Conservation (phyloP, 176 grass and related monocot genomes). For the Avena atlantica region DNA sequence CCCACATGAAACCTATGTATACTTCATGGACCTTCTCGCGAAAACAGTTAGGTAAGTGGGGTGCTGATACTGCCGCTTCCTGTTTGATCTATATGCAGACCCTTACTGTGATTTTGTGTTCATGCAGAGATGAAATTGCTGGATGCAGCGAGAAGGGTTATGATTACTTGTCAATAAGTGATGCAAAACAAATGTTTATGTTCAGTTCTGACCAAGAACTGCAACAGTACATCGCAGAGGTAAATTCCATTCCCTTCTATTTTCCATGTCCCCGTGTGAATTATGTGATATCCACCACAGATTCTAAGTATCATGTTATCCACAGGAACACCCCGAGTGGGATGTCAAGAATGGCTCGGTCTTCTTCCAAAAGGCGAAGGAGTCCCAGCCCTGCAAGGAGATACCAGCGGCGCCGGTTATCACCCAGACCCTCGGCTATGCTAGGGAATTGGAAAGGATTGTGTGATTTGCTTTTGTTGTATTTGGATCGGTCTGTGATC, state of each 20-base stretch:
- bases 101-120: conserved; percentile 3
- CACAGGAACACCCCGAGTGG: conserved; percentile 90
- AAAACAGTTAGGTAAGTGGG: conserved; percentile 88
- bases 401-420: conserved; percentile 91
- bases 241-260: conserved; percentile 11
- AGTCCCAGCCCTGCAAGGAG: conserved; percentile 93
- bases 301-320: background rate
- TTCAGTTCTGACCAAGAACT: conserved; percentile 90
- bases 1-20: conserved; percentile 81
- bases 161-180: conserved; percentile 82
- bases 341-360: conserved; percentile 74
- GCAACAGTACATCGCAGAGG: conserved; percentile 86
- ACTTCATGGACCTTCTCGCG: conserved; percentile 99
- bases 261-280: background rate
- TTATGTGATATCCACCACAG: background rate
- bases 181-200: conserved; percentile 92
- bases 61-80: background rate
- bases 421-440: conserved; percentile 94
- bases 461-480: conserved; percentile 53
- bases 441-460: conserved; percentile 92
- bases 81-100: conserved; percentile 17
- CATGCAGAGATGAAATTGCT: conserved; percentile 90
- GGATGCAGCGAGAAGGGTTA: conserved; percentile 96
- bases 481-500: background rate
- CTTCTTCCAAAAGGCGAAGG: conserved; percentile 94